phyloP scores from a whole-genome alignment of 2,329 filamentous ascomycete genomes.

The Epichloe coenophiala region DNA sequence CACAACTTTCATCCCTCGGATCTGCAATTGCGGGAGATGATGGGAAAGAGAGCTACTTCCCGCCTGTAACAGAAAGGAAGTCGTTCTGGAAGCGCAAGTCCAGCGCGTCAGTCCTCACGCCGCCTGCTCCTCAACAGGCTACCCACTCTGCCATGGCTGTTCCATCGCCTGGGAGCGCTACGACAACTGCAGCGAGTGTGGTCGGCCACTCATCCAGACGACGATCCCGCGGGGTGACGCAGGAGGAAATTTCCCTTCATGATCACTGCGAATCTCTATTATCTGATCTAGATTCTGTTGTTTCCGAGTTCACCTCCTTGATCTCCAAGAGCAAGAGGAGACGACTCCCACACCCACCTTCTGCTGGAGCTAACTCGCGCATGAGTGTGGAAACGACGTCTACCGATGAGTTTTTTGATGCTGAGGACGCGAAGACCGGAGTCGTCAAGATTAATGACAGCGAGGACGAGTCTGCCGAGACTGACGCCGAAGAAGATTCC shows the following conservation, averaged over 20 bases:
- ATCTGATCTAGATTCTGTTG: constrained; percentile 69
- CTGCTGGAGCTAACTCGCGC: constrained; percentile 30
- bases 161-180: constrained; percentile 25
- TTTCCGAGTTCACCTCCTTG: constrained; percentile 67
- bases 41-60: constrained; percentile 39
- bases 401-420: constrained; percentile 96
- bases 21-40: constrained; percentile 19
- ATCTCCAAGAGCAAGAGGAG: constrained; percentile 69
- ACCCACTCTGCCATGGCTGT: constrained; percentile 27
- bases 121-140: constrained; percentile 26
- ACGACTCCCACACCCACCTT: constrained; percentile 41
- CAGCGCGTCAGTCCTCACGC: constrained; percentile 35
- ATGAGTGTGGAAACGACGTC: constrained; percentile 69
- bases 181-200: constrained; percentile 17
- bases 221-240: constrained; percentile 23
- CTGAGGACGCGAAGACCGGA: constrained; percentile 51
- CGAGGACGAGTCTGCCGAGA: constrained; percentile 41
- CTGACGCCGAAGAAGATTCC: constrained; percentile 8
- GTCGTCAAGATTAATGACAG: constrained; percentile 62
- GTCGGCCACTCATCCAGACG: constrained; percentile 19
- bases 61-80: constrained; percentile 40
- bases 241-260: constrained; percentile 55
- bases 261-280: constrained; percentile 77
- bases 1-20: constrained; percentile 27
- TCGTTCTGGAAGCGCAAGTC: constrained; percentile 90